Conservation (phyloP, 306 rosid species). For the Prunus mongolica region DNA sequence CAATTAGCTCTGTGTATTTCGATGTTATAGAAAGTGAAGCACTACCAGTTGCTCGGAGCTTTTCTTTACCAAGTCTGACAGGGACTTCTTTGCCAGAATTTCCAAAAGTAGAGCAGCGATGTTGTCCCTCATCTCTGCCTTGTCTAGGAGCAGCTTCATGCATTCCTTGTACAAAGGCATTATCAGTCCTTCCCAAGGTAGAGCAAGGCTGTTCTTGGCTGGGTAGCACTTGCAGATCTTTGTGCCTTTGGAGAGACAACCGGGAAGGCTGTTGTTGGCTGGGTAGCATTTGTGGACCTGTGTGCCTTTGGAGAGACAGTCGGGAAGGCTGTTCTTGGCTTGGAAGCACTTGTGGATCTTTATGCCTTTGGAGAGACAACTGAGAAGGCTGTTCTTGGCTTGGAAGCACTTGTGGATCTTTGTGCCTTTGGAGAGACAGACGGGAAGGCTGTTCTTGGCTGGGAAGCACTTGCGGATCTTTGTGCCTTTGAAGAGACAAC, state of each 20-base stretch:
- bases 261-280: neutral
- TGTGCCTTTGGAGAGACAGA: slow-evolving; percentile 18
- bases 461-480: neutral
- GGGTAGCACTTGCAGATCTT: neutral
- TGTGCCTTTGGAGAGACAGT: neutral
- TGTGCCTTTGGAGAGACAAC: neutral
- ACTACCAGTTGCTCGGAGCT: neutral
- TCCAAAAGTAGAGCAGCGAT: slow-evolving; percentile 15
- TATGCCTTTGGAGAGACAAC: neutral
- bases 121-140: neutral
- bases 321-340: neutral
- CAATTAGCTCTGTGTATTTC: slow-evolving; percentile 6
- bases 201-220: slow-evolving; percentile 12
- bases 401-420: slow-evolving; percentile 6
- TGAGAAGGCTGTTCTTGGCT: neutral
- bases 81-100: slow-evolving; percentile 1
- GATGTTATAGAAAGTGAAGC: neutral
- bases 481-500: neutral
- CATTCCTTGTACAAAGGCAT: neutral
- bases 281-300: neutral
- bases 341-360: neutral
- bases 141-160: slow-evolving; percentile 3
- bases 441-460: neutral
- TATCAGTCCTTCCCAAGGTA: slow-evolving; percentile 4
- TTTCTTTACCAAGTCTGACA: slow-evolving; percentile 4